These are phyloP conservation scores for Stephanodiscus minutulus DNA, from an alignment of 108 stramenopile species.

Conservation along the genomic window DNA sequence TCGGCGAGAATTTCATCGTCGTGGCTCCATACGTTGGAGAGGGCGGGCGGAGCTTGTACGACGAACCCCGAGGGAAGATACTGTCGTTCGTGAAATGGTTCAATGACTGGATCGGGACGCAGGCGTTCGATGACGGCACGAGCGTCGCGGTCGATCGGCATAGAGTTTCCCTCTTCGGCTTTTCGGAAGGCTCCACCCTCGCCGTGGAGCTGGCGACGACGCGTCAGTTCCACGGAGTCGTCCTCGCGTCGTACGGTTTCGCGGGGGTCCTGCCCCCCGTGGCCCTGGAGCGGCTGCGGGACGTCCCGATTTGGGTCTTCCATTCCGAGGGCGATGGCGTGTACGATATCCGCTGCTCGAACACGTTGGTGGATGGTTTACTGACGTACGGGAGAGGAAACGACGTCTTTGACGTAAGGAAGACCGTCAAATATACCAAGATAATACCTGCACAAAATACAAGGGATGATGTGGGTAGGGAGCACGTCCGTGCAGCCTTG, in stretches of 20 bases:
- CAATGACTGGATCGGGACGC: constrained; percentile 20
- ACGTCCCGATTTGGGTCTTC: constrained; percentile 76
- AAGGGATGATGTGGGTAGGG: constrained; percentile 6
- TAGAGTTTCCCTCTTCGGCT: constrained; percentile 72
- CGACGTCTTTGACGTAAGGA: constrained; percentile 36
- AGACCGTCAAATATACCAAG: constrained; percentile 43
- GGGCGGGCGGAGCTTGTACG: constrained; percentile 70
- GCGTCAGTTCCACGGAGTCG: constrained; percentile 56
- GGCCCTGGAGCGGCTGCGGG: constrained; percentile 63
- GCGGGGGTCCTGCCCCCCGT: constrained; percentile 60
- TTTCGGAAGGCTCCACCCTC: constrained; percentile 83
- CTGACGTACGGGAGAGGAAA: constrained; percentile 20
- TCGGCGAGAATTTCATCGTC: constrained; percentile 67
- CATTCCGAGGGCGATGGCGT: constrained; percentile 78
- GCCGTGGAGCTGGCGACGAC: constrained; percentile 81
- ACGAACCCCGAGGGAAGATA: constrained; percentile 68
- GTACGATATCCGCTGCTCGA: constrained; percentile 39
- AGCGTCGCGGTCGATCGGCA: constrained; percentile 47
- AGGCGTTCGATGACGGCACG: constrained; percentile 19
- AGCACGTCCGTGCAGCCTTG: constrained; percentile 43
- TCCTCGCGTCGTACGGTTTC: constrained; percentile 77
- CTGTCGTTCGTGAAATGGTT: constrained; percentile 69
- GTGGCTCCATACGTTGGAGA: constrained; percentile 73
- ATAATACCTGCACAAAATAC: constrained; percentile 24
- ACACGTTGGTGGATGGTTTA: constrained; percentile 43